phyloP scores from a whole-genome alignment of 2,329 filamentous ascomycete genomes.

The Monosporascus ibericus region DNA sequence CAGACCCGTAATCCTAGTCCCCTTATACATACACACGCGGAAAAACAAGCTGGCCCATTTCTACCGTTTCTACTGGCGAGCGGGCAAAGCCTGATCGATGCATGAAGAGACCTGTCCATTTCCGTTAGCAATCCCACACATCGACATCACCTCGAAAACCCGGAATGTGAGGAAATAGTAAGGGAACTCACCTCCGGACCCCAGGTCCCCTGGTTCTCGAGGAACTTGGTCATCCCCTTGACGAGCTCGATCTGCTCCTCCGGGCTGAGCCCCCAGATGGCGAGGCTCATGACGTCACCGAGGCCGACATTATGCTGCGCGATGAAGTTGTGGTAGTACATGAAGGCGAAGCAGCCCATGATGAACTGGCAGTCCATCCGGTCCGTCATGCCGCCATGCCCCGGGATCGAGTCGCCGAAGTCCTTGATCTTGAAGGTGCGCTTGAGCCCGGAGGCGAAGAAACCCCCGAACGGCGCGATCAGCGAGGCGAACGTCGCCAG shows the following conservation, averaged over 20 bases:
- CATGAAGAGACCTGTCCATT: slow-evolving; percentile 25
- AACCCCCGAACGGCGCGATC: slow-evolving; percentile 94
- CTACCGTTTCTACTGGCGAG: slow-evolving; percentile 13
- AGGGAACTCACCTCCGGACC: slow-evolving; percentile 30
- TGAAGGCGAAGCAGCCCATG: slow-evolving; percentile 97
- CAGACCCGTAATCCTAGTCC: background rate
- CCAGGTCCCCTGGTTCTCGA: slow-evolving; percentile 56
- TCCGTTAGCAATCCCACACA: slow-evolving; percentile 1
- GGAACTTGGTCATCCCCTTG: slow-evolving; percentile 56
- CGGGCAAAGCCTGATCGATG: slow-evolving; percentile 26
- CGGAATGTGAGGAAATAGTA: background rate
- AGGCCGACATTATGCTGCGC: slow-evolving; percentile 80
- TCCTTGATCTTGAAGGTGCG: slow-evolving; percentile 99
- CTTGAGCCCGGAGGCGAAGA: slow-evolving; percentile 96
- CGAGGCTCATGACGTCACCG: slow-evolving; percentile 82
- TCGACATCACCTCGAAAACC: background rate
- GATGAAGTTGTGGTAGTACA: slow-evolving; percentile 98
- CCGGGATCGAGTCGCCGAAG: slow-evolving; percentile 96
- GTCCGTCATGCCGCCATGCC: slow-evolving; percentile 96
- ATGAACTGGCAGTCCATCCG: slow-evolving; percentile 99
- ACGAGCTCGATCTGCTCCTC: slow-evolving; percentile 87
- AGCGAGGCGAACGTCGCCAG: slow-evolving; percentile 92
- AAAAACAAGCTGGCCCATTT: background rate
- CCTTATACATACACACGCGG: background rate
- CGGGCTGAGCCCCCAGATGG: slow-evolving; percentile 78